Conservation (phyloP, 2,329 filamentous ascomycete species). For the Neofusicoccum cordaticola region DNA sequence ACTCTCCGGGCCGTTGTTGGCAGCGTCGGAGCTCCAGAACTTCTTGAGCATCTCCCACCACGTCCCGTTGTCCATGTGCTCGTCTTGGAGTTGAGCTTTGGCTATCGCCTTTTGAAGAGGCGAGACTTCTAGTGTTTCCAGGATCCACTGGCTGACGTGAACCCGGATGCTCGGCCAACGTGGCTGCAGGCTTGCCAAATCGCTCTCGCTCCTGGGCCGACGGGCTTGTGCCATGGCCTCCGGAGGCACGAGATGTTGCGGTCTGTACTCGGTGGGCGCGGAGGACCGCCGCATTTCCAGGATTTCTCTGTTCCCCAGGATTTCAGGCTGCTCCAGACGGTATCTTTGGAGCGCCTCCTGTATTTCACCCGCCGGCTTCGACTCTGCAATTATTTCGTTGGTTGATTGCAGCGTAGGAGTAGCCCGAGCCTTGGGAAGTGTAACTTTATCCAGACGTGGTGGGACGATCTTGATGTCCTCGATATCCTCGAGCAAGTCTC, state of each 20-base stretch:
- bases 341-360: no score
- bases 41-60: background rate
- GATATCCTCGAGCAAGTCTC: background rate
- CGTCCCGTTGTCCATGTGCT: background rate
- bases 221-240: background rate
- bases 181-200: background rate
- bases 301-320: background rate
- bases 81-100: background rate
- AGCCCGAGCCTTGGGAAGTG: background rate
- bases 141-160: background rate
- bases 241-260: no score
- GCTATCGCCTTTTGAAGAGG: background rate
- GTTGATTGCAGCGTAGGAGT: background rate
- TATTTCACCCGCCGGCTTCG: no score
- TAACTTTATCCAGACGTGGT: background rate
- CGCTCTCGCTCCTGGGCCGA: background rate
- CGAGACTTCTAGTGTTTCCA: background rate
- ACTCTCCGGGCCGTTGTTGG: background rate
- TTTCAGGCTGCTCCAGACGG: no score
- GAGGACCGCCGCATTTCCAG: background rate
- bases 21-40: background rate
- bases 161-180: background rate
- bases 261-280: background rate
- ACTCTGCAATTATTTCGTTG: background rate
- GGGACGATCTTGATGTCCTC: background rate